phyloP scores from a whole-genome alignment of 169 alveolate species.

The Cyclospora cayetanensis region DNA sequence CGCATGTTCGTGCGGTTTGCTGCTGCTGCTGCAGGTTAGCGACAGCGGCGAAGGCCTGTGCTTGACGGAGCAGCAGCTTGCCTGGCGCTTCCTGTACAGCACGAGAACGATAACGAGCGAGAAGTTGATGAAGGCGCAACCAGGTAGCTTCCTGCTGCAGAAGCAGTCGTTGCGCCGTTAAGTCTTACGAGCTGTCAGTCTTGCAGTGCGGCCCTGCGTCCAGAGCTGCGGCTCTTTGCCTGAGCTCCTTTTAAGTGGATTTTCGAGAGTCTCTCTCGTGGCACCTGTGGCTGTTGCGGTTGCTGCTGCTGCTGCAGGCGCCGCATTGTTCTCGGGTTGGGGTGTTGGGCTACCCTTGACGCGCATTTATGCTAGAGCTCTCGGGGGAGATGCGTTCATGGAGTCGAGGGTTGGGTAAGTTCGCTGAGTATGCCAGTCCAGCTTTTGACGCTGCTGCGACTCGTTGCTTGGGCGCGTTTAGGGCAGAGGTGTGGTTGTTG shows the following conservation, averaged over 20 bases:
- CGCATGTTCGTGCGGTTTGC: not conserved
- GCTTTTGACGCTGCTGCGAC: not conserved
- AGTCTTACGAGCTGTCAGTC: not conserved
- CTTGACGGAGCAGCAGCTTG: constrained; percentile 9
- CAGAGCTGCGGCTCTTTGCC: not conserved
- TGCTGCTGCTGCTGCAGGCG: not conserved
- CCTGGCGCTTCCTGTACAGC: constrained; percentile 1
- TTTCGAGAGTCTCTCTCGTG: not conserved
- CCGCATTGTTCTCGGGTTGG: not conserved
- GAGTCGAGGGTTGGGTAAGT: not conserved
- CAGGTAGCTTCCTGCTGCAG: not conserved
- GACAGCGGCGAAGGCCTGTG: constrained; percentile 17
- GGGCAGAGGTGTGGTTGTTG: too few species aligned
- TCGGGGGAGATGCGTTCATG: constrained; percentile 12
- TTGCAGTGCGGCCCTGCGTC: not conserved
- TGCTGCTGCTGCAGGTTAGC: constrained; percentile 26
- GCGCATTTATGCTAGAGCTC: constrained; percentile 1
- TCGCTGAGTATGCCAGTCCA: not conserved
- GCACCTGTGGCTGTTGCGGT: not conserved
- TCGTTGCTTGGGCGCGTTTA: too few species aligned
- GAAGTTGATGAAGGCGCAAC: not conserved
- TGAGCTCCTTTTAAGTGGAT: not conserved
- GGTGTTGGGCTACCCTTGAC: constrained; percentile 6
- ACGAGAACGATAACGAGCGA: not conserved
- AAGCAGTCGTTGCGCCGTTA: not conserved